Evolutionary conservation across 192 early-diverging fungal species (phyloP).

Genomic region (Podila verticillata): DNA sequence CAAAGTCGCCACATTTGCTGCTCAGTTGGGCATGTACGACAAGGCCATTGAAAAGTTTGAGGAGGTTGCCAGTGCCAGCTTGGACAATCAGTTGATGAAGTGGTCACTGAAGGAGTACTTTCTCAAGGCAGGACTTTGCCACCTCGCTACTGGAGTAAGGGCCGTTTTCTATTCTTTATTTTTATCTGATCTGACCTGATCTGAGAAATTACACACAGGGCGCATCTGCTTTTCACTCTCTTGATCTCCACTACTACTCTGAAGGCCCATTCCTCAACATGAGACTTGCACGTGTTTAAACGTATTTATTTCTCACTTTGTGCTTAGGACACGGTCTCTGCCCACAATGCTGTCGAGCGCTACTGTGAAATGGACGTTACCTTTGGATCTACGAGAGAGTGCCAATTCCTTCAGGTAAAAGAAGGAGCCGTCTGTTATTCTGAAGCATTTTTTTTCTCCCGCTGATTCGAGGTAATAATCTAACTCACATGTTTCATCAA

Average conservation of each 20-base stretch:
- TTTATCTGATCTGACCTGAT: not conserved
- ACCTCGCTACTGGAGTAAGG: conserved; percentile 79
- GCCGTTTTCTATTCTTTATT: not conserved
- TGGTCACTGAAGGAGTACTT: conserved; percentile 98
- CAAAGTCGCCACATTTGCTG: conserved; percentile 93
- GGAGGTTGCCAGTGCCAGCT: conserved; percentile 77
- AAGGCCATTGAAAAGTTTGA: conserved; percentile 94
- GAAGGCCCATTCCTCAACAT: too few relatives aligned
- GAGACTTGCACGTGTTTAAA: not conserved
- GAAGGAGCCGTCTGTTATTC: not conserved
- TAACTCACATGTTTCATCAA: not conserved
- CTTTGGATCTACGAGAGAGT: conserved; percentile 89
- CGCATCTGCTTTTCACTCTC: not conserved
- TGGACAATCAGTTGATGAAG: conserved; percentile 93
- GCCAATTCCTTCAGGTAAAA: conserved; percentile 71
- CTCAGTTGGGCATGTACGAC: conserved; percentile 87
- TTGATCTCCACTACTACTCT: too few relatives aligned
- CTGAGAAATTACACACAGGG: too few relatives aligned
- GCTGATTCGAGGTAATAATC: not conserved
- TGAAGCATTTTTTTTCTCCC: conserved; percentile 10
- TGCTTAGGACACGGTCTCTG: conserved; percentile 79
- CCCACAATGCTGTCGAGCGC: conserved; percentile 78
- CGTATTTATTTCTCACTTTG: not conserved
- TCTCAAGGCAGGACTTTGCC: conserved; percentile 94
- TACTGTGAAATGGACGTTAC: conserved; percentile 91